These are phyloP conservation scores for Marchantia paleacea DNA, from an alignment of 225 moss, liverwort and hornwort genomes.

Conservation along the genomic window DNA sequence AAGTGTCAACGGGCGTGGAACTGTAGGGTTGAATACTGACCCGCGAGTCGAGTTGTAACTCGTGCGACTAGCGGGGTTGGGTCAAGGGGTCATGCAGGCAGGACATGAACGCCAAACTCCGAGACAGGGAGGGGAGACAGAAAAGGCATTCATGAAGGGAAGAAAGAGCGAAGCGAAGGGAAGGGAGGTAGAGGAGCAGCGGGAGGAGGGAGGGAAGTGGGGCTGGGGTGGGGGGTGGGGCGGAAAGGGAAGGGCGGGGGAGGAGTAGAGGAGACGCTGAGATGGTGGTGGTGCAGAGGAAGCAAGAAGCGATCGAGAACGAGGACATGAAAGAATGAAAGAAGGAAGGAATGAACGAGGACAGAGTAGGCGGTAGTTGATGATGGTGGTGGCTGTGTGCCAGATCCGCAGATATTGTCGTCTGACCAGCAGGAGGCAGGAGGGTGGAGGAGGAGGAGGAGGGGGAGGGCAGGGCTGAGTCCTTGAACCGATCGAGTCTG, in stretches of 20 bases:
- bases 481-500: slow-evolving; percentile 13
- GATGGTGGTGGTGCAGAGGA: not conserved
- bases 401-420: slow-evolving; percentile 21
- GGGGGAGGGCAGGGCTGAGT: not conserved
- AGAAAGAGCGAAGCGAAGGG: not conserved
- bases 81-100: not conserved
- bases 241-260: not conserved
- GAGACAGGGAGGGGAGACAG: not conserved
- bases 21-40: not conserved
- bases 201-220: not conserved
- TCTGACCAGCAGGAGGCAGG: not conserved
- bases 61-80: not conserved
- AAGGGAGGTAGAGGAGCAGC: too few relatives aligned
- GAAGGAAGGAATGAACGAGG: slow-evolving; percentile 2
- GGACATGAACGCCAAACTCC: not conserved
- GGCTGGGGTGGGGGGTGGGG: not conserved
- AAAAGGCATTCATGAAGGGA: not conserved
- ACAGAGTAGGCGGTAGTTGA: not conserved
- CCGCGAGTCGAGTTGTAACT: not conserved
- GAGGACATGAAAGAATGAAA: not conserved
- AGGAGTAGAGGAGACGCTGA: not conserved
- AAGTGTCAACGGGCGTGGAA: too few relatives aligned
- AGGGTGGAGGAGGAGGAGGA: not conserved
- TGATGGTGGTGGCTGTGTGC: not conserved
- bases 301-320: not conserved